Conservation (phyloP, 2,329 filamentous ascomycete species). For the Trichoderma sp. region DNA sequence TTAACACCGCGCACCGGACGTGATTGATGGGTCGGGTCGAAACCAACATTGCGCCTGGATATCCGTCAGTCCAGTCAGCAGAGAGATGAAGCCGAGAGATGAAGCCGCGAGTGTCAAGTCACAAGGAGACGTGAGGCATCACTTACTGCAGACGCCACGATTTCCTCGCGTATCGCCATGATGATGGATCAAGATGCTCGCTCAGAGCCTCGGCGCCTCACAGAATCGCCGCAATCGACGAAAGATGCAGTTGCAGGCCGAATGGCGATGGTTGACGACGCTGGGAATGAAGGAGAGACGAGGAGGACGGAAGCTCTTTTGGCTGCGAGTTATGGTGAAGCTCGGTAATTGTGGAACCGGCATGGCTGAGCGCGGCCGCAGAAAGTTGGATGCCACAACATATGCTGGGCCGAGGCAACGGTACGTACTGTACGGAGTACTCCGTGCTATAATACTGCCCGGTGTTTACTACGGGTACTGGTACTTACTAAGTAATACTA, state of each 20-base stretch:
- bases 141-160: slow-evolving; percentile 75
- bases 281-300: slow-evolving; percentile 20
- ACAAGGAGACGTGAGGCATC: background rate
- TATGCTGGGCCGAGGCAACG: slow-evolving; percentile 13
- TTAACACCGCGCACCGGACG: slow-evolving; percentile 19
- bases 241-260: background rate
- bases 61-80: slow-evolving; percentile 16
- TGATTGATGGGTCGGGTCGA: background rate
- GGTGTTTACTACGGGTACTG: too few species aligned
- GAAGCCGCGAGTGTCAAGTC: background rate
- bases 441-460: too few species aligned
- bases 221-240: slow-evolving; percentile 22
- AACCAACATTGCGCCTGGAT: slow-evolving; percentile 43
- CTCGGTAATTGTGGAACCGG: slow-evolving; percentile 21
- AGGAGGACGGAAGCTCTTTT: slow-evolving; percentile 7
- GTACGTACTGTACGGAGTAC: slow-evolving; percentile 11
- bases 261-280: background rate
- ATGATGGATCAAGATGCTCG: slow-evolving; percentile 27
- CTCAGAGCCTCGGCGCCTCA: slow-evolving; percentile 25
- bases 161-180: slow-evolving; percentile 91
- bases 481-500: too few species aligned
- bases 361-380: slow-evolving; percentile 7
- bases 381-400: background rate
- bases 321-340: slow-evolving; percentile 28
- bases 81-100: background rate